These are phyloP conservation scores for Protomyces inundatus DNA, from an alignment of 1,139 yeast species.

Conservation along the genomic window DNA sequence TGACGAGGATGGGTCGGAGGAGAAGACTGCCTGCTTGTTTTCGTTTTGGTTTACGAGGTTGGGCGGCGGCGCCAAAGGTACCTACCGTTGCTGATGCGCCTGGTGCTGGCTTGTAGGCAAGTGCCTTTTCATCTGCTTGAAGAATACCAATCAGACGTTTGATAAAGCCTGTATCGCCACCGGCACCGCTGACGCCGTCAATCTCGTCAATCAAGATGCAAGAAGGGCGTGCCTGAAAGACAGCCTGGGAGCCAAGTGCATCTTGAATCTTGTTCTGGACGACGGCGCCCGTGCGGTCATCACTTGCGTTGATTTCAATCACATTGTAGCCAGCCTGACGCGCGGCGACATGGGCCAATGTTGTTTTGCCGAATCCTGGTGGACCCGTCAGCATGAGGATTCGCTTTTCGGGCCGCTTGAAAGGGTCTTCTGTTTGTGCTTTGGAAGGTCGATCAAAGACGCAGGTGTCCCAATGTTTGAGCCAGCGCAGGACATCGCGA, in stretches of 20 bases:
- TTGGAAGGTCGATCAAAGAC: conserved; percentile 49
- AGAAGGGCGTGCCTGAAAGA: conserved; percentile 59
- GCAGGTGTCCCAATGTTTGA: conserved; percentile 69
- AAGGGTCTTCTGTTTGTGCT: conserved; percentile 45
- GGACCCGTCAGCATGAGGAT: conserved; percentile 81
- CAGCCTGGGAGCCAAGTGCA: conserved; percentile 61
- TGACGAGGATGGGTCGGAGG: conserved; percentile 80
- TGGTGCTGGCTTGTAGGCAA: background rate
- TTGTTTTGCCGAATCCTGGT: conserved; percentile 93
- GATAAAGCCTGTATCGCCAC: conserved; percentile 54
- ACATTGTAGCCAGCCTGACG: conserved; percentile 74
- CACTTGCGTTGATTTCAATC: conserved; percentile 86
- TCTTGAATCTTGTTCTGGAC: conserved; percentile 61
- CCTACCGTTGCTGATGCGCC: background rate
- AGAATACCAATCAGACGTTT: conserved; percentile 59
- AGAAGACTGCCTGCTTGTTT: conserved; percentile 44
- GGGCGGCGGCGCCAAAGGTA: background rate
- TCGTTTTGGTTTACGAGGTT: conserved; percentile 33
- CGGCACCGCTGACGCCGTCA: conserved; percentile 53
- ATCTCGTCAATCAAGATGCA: conserved; percentile 84
- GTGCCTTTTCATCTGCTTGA: conserved; percentile 53
- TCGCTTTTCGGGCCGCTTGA: conserved; percentile 65
- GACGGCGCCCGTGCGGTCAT: conserved; percentile 59
- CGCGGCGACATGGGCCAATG: conserved; percentile 80
- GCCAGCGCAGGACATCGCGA: conserved; percentile 68